These are phyloP conservation scores for Samsoniella hepiali DNA, from an alignment of 2,329 filamentous ascomycete species.

Conservation along the genomic window DNA sequence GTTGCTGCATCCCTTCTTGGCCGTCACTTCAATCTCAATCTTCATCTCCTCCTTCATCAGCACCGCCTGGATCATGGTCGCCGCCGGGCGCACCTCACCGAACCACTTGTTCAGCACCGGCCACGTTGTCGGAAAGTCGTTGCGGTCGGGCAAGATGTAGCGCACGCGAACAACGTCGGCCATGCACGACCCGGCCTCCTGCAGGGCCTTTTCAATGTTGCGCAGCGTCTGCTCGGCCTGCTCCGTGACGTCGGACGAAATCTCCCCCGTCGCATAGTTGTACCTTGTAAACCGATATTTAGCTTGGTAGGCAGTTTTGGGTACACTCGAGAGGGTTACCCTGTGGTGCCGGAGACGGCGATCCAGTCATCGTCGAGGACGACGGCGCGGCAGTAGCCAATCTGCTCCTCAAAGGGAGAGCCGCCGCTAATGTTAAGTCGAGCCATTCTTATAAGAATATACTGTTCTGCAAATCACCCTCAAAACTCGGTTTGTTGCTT, in stretches of 20 bases:
- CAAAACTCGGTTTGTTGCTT: neutral
- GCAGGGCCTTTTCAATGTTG: conserved; percentile 46
- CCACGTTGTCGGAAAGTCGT: conserved; percentile 48
- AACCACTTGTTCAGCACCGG: conserved; percentile 49
- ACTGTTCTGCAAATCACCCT: neutral
- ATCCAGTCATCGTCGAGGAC: conserved; percentile 46
- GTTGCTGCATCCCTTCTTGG: conserved; percentile 28
- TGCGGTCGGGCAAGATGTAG: conserved; percentile 48
- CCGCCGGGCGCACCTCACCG: conserved; percentile 47
- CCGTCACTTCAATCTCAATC: conserved; percentile 44
- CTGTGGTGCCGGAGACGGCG: conserved; percentile 54
- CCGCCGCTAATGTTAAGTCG: conserved; percentile 46
- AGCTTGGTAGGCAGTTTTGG: neutral
- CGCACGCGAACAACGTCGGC: conserved; percentile 49
- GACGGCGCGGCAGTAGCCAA: conserved; percentile 54
- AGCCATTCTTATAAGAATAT: conserved; percentile 26
- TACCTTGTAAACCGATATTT: conserved; percentile 36
- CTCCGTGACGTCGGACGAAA: conserved; percentile 43
- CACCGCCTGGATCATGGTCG: conserved; percentile 51
- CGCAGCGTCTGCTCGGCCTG: conserved; percentile 49
- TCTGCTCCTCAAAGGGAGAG: conserved; percentile 50
- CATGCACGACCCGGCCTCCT: conserved; percentile 41
- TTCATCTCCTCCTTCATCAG: conserved; percentile 49
- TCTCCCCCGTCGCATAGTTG: conserved; percentile 45
- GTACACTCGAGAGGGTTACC: conserved; percentile 31